These are phyloP conservation scores for Gaeumannomyces tritici DNA, from an alignment of 2,329 filamentous ascomycete genomes.

Conservation along the genomic window DNA sequence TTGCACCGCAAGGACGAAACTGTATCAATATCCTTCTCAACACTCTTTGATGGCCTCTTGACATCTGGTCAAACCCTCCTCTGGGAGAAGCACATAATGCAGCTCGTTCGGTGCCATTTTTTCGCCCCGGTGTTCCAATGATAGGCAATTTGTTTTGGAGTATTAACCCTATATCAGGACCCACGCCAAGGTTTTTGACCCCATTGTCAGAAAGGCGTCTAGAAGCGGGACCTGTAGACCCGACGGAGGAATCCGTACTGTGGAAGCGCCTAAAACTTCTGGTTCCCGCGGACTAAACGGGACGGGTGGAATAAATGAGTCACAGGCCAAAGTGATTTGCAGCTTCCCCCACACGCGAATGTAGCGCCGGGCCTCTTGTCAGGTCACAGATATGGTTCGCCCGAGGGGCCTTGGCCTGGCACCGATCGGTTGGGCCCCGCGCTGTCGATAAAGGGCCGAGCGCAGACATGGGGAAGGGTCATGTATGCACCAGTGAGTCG, in stretches of 20 bases:
- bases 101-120: background rate
- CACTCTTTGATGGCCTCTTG: slow-evolving; percentile 8
- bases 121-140: too few species aligned
- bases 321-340: slow-evolving; percentile 2
- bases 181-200: too few species aligned
- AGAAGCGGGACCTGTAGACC: background rate
- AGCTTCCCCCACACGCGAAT: background rate
- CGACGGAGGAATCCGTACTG: background rate
- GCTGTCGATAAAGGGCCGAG: background rate
- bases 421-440: background rate
- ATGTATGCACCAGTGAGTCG: background rate
- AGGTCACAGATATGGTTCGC: background rate
- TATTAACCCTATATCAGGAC: background rate
- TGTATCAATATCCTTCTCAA: slow-evolving; percentile 13
- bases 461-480: background rate
- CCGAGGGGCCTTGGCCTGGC: background rate
- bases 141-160: background rate
- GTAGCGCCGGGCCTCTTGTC: too few species aligned
- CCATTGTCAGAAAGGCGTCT: too few species aligned
- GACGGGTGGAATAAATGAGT: background rate
- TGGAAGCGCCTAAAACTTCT: background rate
- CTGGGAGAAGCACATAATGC: background rate
- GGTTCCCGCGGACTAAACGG: background rate
- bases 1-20: slow-evolving; percentile 5
- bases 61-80: background rate